Percentiles rank a stretch among this genome's conserved stretches.
phyloP scores from a whole-genome alignment of 768 basidiomycete genomes.

The Leucosporidium creatinivorum region DNA sequence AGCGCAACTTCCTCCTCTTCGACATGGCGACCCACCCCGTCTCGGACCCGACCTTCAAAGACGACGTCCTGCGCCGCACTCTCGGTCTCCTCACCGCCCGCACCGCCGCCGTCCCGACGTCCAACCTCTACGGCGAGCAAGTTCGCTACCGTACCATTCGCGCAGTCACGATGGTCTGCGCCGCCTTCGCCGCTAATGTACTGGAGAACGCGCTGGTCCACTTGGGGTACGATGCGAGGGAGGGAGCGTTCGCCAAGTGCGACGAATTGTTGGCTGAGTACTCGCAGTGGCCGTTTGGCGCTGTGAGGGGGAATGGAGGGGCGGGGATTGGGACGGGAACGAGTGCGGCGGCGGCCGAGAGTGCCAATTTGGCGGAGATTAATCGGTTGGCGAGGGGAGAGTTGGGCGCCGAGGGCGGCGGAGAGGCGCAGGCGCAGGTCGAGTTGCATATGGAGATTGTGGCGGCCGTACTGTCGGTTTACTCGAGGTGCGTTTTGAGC shows the following conservation, averaged over 20 bases:
- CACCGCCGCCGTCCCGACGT: constrained; percentile 60
- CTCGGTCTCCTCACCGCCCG: constrained; percentile 71
- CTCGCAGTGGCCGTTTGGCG: constrained; percentile 75
- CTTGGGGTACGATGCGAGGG: constrained; percentile 83
- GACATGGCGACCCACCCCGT: constrained; percentile 99
- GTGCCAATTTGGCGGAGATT: constrained; percentile 46
- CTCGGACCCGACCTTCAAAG: constrained; percentile 84
- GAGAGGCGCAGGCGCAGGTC: constrained; percentile 38
- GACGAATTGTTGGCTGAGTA: constrained; percentile 94
- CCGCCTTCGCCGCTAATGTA: constrained; percentile 90
- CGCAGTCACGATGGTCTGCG: constrained; percentile 76
- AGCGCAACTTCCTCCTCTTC: constrained; percentile 95
- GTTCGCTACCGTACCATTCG: constrained; percentile 72
- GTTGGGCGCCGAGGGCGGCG: constrained; percentile 29
- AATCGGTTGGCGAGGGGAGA: constrained; percentile 44
- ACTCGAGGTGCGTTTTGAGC: constrained; percentile 58
- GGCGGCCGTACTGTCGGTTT: constrained; percentile 85
- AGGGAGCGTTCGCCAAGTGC: constrained; percentile 83
- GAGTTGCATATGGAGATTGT: constrained; percentile 85
- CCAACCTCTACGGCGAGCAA: constrained; percentile 53
- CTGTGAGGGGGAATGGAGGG: not conserved
- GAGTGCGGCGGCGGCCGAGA: constrained; percentile 38
- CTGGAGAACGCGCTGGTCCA: constrained; percentile 87
- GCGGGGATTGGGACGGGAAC: constrained; percentile 31
- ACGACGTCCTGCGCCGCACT: constrained; percentile 67